These are phyloP conservation scores for Penicillium cataractarum DNA, from an alignment of 495 filamentous ascomycete species.

Conservation along the genomic window DNA sequence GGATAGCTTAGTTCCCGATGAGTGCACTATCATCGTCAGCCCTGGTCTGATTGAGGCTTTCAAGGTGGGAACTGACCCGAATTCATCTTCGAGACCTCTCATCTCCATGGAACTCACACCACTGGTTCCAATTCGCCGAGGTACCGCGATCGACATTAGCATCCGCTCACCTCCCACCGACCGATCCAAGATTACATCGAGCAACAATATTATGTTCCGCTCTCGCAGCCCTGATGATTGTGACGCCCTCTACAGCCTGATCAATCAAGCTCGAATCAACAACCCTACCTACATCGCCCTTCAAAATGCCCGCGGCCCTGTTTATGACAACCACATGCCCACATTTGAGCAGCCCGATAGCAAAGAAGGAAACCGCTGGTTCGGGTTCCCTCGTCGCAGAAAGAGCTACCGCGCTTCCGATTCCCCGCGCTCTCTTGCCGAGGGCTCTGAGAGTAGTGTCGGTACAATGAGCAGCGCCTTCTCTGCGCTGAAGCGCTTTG, in stretches of 20 bases:
- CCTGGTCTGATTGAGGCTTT: constrained; percentile 88
- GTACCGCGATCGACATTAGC: constrained; percentile 90
- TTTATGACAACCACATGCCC: constrained; percentile 34
- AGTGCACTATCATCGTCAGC: constrained; percentile 78
- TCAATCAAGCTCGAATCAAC: constrained; percentile 81
- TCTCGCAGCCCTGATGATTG: constrained; percentile 76
- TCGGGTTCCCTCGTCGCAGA: constrained; percentile 53
- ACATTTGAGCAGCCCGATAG: constrained; percentile 30
- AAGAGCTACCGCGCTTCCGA: constrained; percentile 62
- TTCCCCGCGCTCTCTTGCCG: constrained; percentile 54
- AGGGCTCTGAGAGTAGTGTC: constrained; percentile 61
- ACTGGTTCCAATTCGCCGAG: constrained; percentile 81
- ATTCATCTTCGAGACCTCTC: constrained; percentile 53
- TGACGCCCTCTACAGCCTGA: constrained; percentile 75
- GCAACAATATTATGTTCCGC: constrained; percentile 86
- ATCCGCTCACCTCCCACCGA: constrained; percentile 79
- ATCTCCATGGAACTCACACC: constrained; percentile 85
- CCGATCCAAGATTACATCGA: constrained; percentile 69
- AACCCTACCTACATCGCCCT: constrained; percentile 88
- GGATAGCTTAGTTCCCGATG: constrained; percentile 74
- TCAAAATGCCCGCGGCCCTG: constrained; percentile 64
- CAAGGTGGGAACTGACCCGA: constrained; percentile 55
- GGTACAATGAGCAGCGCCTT: constrained; percentile 65
- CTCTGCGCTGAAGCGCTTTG: constrained; percentile 75
- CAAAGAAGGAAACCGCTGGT: constrained; percentile 39